phyloP scores from a whole-genome alignment of 768 basidiomycete genomes.

The Termitomyces sp. region DNA sequence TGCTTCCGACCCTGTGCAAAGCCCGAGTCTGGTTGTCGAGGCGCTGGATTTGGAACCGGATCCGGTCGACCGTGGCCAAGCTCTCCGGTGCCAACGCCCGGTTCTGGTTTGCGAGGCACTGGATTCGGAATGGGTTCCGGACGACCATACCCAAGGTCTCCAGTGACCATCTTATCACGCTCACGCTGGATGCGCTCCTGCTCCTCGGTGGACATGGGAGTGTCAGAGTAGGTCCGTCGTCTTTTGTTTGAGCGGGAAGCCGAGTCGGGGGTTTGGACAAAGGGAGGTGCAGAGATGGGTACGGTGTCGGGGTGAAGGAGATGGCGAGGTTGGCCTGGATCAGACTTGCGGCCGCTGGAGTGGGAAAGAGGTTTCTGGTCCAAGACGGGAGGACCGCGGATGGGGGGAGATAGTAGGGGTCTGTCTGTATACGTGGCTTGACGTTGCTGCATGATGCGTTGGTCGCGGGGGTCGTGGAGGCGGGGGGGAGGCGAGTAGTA shows the following conservation, averaged over 20 bases:
- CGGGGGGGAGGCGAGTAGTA: constrained; percentile 10
- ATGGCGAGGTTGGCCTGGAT: constrained; percentile 12
- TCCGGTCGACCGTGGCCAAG: constrained; percentile 26
- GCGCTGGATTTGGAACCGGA: constrained; percentile 10
- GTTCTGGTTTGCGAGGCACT: too few relatives aligned
- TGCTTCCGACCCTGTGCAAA: constrained; percentile 13
- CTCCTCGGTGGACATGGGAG: constrained; percentile 21
- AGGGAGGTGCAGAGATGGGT: constrained; percentile 7
- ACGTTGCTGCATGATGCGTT: constrained; percentile 20
- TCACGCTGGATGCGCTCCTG: constrained; percentile 24
- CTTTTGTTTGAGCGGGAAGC: constrained; percentile 30
- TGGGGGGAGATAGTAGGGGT: constrained; percentile 1
- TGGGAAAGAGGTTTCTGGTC: constrained; percentile 6
- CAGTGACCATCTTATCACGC: constrained; percentile 25
- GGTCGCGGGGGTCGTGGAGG: constrained; percentile 12
- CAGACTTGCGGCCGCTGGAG: constrained; percentile 10
- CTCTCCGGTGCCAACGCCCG: constrained; percentile 13
- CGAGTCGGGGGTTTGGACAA: not conserved
- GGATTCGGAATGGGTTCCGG: too few relatives aligned
- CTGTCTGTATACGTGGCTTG: constrained; percentile 10
- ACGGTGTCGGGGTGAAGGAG: constrained; percentile 7
- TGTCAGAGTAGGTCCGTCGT: constrained; percentile 34
- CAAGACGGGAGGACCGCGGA: too few relatives aligned
- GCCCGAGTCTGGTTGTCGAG: constrained; percentile 20
- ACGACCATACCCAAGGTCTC: not conserved